Evolutionary conservation across 2,329 filamentous ascomycete genomes (phyloP).

Genomic region (Nemania bipapillata): DNA sequence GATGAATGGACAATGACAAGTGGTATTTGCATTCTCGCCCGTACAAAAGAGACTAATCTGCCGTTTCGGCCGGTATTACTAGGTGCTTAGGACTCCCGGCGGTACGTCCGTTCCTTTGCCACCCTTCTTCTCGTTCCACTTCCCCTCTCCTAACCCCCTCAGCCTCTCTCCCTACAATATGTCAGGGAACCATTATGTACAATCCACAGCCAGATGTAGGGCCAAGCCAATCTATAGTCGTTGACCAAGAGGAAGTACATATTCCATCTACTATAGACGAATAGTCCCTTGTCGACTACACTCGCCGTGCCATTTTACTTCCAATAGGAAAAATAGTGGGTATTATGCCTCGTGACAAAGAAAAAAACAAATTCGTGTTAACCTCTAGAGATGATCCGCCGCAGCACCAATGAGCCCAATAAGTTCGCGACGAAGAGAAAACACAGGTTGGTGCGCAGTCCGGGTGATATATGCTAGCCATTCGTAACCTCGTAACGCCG

Average conservation of each 20-base stretch:
- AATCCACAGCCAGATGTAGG: constrained; percentile 17
- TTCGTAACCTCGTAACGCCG: constrained; percentile 49
- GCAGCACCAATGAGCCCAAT: constrained; percentile 33
- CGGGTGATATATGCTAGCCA: constrained; percentile 45
- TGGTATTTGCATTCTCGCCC: constrained; percentile 29
- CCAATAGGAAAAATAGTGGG: constrained; percentile 13
- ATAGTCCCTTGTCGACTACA: constrained; percentile 5
- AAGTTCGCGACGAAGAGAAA: constrained; percentile 14
- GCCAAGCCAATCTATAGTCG: constrained; percentile 27
- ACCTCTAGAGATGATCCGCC: constrained; percentile 32
- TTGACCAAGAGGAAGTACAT: constrained; percentile 5
- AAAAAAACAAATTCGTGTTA: constrained; percentile 25
- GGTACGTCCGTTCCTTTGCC: constrained; percentile 6
- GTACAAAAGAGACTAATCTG: constrained; percentile 45
- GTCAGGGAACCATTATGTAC: constrained; percentile 30
- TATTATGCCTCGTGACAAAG: constrained; percentile 34
- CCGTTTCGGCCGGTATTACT: constrained; percentile 48
- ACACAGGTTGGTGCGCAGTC: constrained; percentile 33
- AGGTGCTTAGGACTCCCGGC: constrained; percentile 22
- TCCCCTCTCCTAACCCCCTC: not conserved
- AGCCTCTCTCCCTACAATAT: constrained; percentile 24
- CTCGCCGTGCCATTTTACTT: constrained; percentile 11
- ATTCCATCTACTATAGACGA: constrained; percentile 9
- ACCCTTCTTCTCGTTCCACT: not conserved
- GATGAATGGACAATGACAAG: not conserved